A percentile compares a stretch with the other conserved stretches of the same genome.
Conservation (phyloP, 345 rosid genomes). For the Isatis tinctoria region DNA sequence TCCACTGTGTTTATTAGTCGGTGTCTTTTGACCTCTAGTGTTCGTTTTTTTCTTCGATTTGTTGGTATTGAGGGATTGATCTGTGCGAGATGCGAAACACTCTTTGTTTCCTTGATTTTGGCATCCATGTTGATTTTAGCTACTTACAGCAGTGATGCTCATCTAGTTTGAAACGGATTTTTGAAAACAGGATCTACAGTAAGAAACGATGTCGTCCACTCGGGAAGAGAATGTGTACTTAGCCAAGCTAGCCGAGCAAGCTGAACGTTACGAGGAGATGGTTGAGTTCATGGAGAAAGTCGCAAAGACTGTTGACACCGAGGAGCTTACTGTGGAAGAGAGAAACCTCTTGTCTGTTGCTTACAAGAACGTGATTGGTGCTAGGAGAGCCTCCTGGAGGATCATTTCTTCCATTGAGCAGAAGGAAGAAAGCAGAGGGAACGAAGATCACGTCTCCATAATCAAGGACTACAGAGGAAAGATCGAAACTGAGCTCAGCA, state of each 20-base stretch:
- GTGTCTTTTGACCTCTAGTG: background rate
- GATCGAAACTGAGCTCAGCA: constrained; percentile 85
- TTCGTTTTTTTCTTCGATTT: background rate
- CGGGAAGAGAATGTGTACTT: constrained; percentile 92
- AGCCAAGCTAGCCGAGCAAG: constrained; percentile 98
- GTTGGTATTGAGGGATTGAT: background rate
- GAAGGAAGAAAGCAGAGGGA: constrained; percentile 96
- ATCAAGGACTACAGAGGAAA: constrained; percentile 88
- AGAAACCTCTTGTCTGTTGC: constrained; percentile 95
- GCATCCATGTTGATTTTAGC: background rate
- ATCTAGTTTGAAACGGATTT: background rate
- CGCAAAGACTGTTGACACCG: constrained; percentile 73
- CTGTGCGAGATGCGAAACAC: background rate
- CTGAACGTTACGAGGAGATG: constrained; percentile 98
- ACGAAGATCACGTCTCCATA: constrained; percentile 71
- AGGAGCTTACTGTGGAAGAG: constrained; percentile 97
- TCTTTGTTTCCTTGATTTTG: background rate
- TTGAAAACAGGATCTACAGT: constrained; percentile 18
- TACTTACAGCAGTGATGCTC: background rate
- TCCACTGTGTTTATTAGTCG: background rate
- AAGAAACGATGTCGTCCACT: constrained; percentile 38
- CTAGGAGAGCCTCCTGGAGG: constrained; percentile 99
- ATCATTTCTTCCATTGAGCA: constrained; percentile 98
- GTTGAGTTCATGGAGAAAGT: constrained; percentile 99
- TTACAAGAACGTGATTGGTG: constrained; percentile 98